Evolutionary conservation across 257 asterid species (phyloP).

Genomic region (Gentiana straminea): DNA sequence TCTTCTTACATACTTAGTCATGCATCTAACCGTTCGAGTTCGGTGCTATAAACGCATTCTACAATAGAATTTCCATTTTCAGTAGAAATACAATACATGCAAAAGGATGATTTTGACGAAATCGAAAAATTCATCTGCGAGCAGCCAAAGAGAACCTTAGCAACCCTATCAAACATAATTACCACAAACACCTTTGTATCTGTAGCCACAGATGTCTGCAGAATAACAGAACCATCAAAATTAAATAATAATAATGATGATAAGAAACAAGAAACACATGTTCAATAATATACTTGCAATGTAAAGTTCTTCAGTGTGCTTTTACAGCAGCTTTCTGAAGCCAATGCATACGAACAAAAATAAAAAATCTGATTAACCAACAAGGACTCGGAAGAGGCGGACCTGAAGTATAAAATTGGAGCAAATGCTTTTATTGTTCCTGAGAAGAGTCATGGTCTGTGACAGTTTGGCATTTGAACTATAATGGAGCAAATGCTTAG

Average conservation of each 20-base stretch:
- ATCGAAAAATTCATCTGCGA: constrained; percentile 78
- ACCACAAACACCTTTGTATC: constrained; percentile 57
- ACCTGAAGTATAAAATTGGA: too few relatives aligned
- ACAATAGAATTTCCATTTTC: too few relatives aligned
- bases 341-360: neutral
- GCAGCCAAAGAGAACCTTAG: constrained; percentile 80
- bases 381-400: constrained; percentile 70
- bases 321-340: neutral
- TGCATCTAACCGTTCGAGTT: too few relatives aligned
- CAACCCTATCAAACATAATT: constrained; percentile 84
- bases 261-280: neutral
- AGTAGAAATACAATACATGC: constrained; percentile 30
- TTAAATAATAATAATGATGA: too few relatives aligned
- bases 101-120: constrained; percentile 62
- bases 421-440: too few relatives aligned
- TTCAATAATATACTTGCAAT: neutral
- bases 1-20: too few relatives aligned
- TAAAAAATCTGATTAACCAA: constrained; percentile 19
- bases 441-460: too few relatives aligned
- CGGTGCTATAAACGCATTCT: too few relatives aligned
- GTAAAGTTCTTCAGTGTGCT: neutral
- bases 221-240: too few relatives aligned
- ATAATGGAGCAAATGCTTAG: too few relatives aligned
- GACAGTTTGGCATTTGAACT: too few relatives aligned
- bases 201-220: constrained; percentile 79